Conservation (phyloP, 139 green algal genomes). For the Coelastrella sp. region DNA sequence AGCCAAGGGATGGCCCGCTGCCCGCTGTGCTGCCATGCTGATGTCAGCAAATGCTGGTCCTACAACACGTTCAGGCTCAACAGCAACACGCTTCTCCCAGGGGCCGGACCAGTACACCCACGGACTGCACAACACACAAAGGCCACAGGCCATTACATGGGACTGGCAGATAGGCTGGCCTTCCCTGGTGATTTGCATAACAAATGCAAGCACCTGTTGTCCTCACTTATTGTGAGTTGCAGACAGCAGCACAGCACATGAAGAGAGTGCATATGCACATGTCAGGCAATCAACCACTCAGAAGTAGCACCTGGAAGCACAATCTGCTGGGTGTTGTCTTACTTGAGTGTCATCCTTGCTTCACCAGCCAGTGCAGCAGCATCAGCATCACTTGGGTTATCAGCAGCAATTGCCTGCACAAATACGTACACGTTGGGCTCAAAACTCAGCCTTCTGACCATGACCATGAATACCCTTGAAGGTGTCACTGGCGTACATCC, state of each 20-base stretch:
- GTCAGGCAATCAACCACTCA: too few species aligned
- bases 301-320: too few species aligned
- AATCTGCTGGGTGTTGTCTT: background rate
- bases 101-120: conserved; percentile 38
- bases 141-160: too few species aligned
- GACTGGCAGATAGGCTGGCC: background rate
- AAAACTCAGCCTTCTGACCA: background rate
- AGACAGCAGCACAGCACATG: too few species aligned
- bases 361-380: conserved; percentile 15
- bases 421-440: too few species aligned
- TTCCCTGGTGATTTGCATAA: background rate
- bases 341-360: conserved; percentile 33
- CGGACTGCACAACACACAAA: too few species aligned
- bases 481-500: too few species aligned
- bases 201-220: background rate
- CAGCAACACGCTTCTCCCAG: background rate
- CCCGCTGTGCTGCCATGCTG: background rate
- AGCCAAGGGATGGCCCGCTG: conserved; percentile 27
- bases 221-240: too few species aligned
- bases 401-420: conserved; percentile 34
- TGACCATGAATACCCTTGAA: background rate
- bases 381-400: conserved; percentile 17
- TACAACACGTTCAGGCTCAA: conserved; percentile 8
- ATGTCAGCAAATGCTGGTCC: conserved; percentile 7
- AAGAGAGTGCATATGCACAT: too few species aligned